Base-by-base conservation (phyloP, 164 flowering plant genomes). In the Chloranthus sessilifolius region DNA sequence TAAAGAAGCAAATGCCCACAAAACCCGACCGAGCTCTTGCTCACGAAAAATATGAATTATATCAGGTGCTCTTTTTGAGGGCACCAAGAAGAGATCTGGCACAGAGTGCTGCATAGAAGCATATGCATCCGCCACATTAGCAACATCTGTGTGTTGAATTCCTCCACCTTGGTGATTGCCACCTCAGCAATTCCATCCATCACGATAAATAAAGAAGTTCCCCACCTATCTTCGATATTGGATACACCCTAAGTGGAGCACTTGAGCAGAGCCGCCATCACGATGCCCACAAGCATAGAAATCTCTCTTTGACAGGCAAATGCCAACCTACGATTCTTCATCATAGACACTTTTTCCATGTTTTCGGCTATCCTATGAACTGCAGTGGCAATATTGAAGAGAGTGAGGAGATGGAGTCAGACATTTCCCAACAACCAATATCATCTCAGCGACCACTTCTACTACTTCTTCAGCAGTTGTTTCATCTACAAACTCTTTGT, bases 121-220 rank as follows among this genome's bases (percentile, higher is more conserved):
- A 67, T 86, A 92, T 35, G 99, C 91, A 36, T 97, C 99, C 0
- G 99, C 89, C 23, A 86, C 57, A 63, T 92, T 92, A 28, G 99
- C 97, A 56, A 92, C 89, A 68, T 92, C 53, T 92, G 99, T n/a
- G 97, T 77, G 77, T 92, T 92, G 52, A 89, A 82, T 43, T 88
- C 91, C 28, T 40, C 74, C 42, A 77, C 86, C 61, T 81, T 92
- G 29, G 75, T 65, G 45, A 77, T 40, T 7, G 97, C 95, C 34
- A 92, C 89, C 73, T 88, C 97, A 3, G 97, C 95, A 41, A 92
- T 75, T 67, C 99, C 74, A 64, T 92, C 99, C 97, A 92, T 89
- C 71, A 88, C 99, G 99, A 76, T 43, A 84, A 30, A 64, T 86
- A 92, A 31, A 92, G 84, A 50, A 84, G 70, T 56, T 88, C 89